Evolutionary conservation across 2,329 filamentous ascomycete genomes (phyloP).

Genomic region (Cladophialophora psammophila): DNA sequence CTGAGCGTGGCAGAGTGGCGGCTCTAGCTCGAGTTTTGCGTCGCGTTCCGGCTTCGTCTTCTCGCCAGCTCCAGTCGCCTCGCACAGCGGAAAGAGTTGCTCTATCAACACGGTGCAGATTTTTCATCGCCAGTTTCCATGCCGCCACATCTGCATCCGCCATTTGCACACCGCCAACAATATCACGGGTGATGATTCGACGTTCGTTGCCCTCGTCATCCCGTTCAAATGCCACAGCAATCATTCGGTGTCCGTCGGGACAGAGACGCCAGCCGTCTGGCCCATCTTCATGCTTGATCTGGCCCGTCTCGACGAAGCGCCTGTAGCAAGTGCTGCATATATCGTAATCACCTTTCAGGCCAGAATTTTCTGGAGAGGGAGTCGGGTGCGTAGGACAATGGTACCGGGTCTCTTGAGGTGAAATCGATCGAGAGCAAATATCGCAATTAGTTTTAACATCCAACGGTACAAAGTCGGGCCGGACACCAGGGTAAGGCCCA

Average conservation of each 20-base stretch:
- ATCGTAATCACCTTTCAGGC: constrained; percentile 77
- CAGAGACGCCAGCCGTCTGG: constrained; percentile 84
- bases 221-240: constrained; percentile 73
- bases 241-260: constrained; percentile 81
- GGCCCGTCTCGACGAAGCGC: constrained; percentile 67
- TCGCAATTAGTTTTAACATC: constrained; percentile 80
- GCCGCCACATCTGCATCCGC: constrained; percentile 62
- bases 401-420: constrained; percentile 72
- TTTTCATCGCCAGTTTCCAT: constrained; percentile 35
- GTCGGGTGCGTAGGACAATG: constrained; percentile 69
- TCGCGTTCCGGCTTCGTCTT: constrained; percentile 31
- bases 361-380: constrained; percentile 65
- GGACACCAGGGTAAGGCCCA: constrained; percentile 21
- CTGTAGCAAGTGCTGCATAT: constrained; percentile 82
- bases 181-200: constrained; percentile 71
- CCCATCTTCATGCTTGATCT: constrained; percentile 78
- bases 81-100: constrained; percentile 2
- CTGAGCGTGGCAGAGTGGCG: constrained; percentile 20
- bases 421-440: constrained; percentile 75
- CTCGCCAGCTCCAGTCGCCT: constrained; percentile 41
- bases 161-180: constrained; percentile 78
- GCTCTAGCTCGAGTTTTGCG: constrained; percentile 28
- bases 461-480: constrained; percentile 66
- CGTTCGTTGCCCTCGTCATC: constrained; percentile 71
- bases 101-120: constrained; percentile 14